Base-by-base conservation (phyloP, 495 filamentous ascomycete genomes). In the Aspergillus coremiiformis region DNA sequence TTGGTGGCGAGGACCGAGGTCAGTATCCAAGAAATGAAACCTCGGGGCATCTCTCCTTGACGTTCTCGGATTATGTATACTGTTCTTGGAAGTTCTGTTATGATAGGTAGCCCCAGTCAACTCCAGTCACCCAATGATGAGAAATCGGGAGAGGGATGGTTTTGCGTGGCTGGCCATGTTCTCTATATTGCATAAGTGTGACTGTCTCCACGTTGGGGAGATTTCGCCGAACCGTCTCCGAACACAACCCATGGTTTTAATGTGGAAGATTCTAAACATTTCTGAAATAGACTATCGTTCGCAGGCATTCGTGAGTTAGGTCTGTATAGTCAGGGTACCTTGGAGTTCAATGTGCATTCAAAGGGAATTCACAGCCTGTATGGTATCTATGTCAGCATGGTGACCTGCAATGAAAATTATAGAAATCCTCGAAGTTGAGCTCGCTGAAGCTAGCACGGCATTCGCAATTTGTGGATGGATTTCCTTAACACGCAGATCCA, bases 1-100 rank as follows among this genome's bases (percentile, higher is more conserved):
- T 44, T 11, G 23, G 29, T 56, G 20, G 55, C 41, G 1, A 35
- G 30, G 29, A 11, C 59, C 39, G 60, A 63, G 47, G 42, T 24
- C 14, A 22, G 29, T 4, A 5, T 59, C 6, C 58, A 27, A 8
- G 7, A 41, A 41, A 7, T 10, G 37, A 17, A 41, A 41, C 3
- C 2, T 41, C 37, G 19, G 15, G 19, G 20, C 8, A 15, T 2
- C 17, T 17, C 9, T 4, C 11, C 32, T 14, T n/a, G 32, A n/a
- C 11, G 9, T 14, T 35, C 5, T 35, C 32, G 12, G 12, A 12
- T 6, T 35, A 21, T 41, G 37, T 41, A 17, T 20, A 41, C 5
- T 8, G 8, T 41, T 19, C 17, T 21, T 41, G 37, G 17, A 20
- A 41, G 17, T 41, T 41, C 4, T 35, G n/a, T 35, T 35, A 12